Evolutionary conservation across 768 basidiomycete species (phyloP).

Genomic region (Lactifluus rugatus): DNA sequence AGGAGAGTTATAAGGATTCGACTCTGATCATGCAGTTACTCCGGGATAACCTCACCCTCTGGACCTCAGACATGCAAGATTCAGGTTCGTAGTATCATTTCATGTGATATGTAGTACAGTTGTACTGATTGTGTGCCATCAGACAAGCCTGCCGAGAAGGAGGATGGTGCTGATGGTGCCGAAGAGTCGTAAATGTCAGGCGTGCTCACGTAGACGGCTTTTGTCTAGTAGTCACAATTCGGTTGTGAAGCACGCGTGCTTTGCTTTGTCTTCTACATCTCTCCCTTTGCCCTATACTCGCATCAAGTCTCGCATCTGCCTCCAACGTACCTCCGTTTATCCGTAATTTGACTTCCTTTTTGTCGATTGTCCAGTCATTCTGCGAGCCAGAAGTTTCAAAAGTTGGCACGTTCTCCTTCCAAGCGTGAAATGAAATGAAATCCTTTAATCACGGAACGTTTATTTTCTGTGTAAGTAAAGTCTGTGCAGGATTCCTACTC

Average conservation of each 20-base stretch:
- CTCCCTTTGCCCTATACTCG: background rate
- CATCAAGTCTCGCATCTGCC: constrained; percentile 10
- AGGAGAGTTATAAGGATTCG: constrained; percentile 99
- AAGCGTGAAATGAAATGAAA: background rate
- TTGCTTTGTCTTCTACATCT: constrained; percentile 11
- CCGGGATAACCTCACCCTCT: constrained; percentile 94
- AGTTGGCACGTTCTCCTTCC: constrained; percentile 7
- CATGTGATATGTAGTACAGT: background rate
- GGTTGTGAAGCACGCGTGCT: constrained; percentile 14
- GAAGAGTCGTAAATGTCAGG: constrained; percentile 45
- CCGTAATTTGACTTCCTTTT: constrained; percentile 16
- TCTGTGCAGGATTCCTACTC: background rate
- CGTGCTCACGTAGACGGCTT: constrained; percentile 7
- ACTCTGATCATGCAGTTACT: constrained; percentile 96
- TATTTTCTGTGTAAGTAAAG: background rate
- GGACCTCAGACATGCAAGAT: constrained; percentile 98
- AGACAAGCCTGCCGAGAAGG: constrained; percentile 70
- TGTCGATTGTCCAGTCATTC: constrained; percentile 5
- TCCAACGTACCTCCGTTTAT: constrained; percentile 8
- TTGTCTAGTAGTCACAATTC: constrained; percentile 2
- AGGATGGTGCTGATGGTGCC: constrained; percentile 51
- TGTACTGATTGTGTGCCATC: constrained; percentile 16
- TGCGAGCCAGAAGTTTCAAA: constrained; percentile 6
- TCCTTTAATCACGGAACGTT: background rate
- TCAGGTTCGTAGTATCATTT: constrained; percentile 43